Conservation (phyloP, 192 early-diverging fungal species). For the Pilaira anomala region DNA sequence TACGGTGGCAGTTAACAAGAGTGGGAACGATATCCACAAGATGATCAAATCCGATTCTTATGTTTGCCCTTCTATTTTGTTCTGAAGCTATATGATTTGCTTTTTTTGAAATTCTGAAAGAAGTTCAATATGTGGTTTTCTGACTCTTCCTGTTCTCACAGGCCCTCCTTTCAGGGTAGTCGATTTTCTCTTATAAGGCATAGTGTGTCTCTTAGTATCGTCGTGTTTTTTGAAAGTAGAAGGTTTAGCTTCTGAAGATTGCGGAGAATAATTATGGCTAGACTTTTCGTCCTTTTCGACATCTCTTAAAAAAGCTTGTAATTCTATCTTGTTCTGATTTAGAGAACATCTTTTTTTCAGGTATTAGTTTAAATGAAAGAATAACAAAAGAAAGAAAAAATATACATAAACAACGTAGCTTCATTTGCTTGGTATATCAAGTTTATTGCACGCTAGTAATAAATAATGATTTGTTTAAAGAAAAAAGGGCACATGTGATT, state of each 20-base stretch:
- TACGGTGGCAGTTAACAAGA: slow-evolving; percentile 75
- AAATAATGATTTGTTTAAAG: too few relatives aligned
- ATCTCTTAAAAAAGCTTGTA: slow-evolving; percentile 18
- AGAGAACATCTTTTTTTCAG: neutral
- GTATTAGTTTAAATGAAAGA: neutral
- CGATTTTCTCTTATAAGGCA: too few relatives aligned
- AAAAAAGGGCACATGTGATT: too few relatives aligned
- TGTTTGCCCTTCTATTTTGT: slow-evolving; percentile 88
- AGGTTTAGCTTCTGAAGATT: neutral
- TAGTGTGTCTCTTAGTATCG: too few relatives aligned
- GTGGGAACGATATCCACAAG: slow-evolving; percentile 83
- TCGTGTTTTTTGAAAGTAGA: too few relatives aligned
- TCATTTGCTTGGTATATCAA: too few relatives aligned
- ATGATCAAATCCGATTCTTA: slow-evolving; percentile 84
- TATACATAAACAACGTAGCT: neutral
- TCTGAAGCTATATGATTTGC: slow-evolving; percentile 93
- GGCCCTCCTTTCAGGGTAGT: too few relatives aligned
- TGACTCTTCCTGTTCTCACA: neutral
- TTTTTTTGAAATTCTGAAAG: slow-evolving; percentile 87
- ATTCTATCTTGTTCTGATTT: slow-evolving; percentile 8
- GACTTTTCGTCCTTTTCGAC: slow-evolving; percentile 1
- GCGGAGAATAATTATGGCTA: neutral
- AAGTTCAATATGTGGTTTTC: slow-evolving; percentile 56
- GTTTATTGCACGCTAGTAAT: too few relatives aligned
- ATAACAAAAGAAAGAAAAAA: neutral